Conservation (phyloP, 208 protist genomes). For the Naegleria gruberi region DNA sequence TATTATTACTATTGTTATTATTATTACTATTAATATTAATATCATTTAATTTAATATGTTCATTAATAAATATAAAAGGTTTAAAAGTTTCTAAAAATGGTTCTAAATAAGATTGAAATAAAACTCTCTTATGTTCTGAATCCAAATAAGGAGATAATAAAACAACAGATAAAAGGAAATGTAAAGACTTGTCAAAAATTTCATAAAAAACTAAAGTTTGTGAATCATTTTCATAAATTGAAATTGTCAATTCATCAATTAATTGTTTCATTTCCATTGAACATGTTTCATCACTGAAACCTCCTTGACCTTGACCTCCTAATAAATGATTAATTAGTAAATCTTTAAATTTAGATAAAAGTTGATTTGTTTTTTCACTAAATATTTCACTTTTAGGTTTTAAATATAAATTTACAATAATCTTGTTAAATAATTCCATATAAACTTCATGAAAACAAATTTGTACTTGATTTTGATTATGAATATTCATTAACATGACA, state of each 20-base stretch:
- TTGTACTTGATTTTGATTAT: background rate
- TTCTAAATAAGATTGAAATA: background rate
- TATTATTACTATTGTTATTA: no score
- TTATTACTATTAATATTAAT: no score
- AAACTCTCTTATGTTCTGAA: background rate
- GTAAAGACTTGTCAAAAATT: background rate
- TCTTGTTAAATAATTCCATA: background rate
- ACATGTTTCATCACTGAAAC: no score
- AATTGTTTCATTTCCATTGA: no score
- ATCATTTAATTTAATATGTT: background rate
- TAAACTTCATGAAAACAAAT: background rate
- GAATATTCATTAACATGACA: background rate
- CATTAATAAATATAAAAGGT: background rate
- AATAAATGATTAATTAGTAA: background rate
- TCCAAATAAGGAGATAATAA: background rate
- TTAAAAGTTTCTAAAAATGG: background rate
- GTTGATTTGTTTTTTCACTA: background rate
- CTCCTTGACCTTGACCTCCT: background rate
- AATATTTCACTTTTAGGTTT: background rate
- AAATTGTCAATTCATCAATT: no score
- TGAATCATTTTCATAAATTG: no score
- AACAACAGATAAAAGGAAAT: background rate
- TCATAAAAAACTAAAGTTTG: background rate
- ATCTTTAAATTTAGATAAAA: background rate
- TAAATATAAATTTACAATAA: background rate